Percentiles rank a stretch among this genome's conserved stretches.
These are phyloP conservation scores for barley (Hordeum vulgare) DNA, from an alignment of 176 grass and related monocot species.

Conservation along the genomic window DNA sequence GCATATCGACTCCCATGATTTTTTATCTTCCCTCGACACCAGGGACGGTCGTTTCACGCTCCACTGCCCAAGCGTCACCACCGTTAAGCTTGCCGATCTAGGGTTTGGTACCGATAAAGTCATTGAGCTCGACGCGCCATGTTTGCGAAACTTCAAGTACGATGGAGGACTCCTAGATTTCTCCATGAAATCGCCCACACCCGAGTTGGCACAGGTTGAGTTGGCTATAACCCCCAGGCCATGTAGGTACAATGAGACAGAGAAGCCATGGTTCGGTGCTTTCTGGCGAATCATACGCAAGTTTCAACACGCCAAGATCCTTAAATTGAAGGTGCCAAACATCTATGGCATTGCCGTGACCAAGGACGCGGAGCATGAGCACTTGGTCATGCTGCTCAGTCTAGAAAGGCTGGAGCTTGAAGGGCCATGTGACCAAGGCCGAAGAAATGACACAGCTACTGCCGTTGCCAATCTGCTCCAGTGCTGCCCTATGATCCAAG, in stretches of 20 bases:
- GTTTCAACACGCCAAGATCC: not conserved
- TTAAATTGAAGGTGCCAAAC: not conserved
- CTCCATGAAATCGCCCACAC: not conserved
- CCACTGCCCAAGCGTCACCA: not conserved
- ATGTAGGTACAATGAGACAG: not conserved
- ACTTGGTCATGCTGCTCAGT: not conserved
- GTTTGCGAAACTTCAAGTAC: not conserved
- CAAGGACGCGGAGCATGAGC: not conserved
- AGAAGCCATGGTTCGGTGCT: not conserved
- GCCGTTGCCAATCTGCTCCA: not conserved
- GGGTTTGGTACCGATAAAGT: not conserved
- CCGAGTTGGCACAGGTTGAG: not conserved
- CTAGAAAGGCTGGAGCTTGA: not conserved
- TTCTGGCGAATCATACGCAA: not conserved
- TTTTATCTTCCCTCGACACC: no score
- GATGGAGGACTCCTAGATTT: not conserved
- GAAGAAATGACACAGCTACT: not conserved
- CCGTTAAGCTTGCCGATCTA: not conserved
- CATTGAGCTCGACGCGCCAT: not conserved
- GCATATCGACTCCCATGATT: not conserved
- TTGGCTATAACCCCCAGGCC: not conserved
- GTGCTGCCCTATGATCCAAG: not conserved
- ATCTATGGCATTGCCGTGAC: not conserved
- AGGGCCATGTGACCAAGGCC: not conserved
- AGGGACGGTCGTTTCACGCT: not conserved